These are phyloP conservation scores for Trametes sp. DNA, from an alignment of 1,284 basidiomycete species.

Conservation along the genomic window DNA sequence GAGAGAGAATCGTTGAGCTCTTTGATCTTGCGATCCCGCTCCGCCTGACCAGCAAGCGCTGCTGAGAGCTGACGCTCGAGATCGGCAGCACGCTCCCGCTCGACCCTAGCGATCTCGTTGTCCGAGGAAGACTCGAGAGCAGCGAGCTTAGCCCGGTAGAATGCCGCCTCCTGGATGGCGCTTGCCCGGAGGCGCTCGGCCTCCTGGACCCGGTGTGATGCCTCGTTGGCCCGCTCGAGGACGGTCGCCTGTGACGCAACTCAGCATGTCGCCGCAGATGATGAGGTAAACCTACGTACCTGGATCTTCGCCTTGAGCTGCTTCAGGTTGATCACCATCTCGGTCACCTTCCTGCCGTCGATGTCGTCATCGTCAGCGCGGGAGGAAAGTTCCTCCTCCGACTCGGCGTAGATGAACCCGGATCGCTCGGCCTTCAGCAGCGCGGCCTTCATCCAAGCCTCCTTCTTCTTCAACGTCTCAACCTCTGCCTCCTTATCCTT, in stretches of 20 bases:
- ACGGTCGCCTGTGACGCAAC: constrained; percentile 62
- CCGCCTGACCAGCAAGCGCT: constrained; percentile 71
- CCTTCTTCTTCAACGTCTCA: constrained; percentile 79
- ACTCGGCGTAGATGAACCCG: constrained; percentile 78
- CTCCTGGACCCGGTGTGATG: constrained; percentile 82
- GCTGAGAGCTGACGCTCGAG: constrained; percentile 83
- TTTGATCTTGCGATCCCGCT: constrained; percentile 74
- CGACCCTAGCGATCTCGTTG: constrained; percentile 69
- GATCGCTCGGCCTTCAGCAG: constrained; percentile 80
- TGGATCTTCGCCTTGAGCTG: constrained; percentile 90
- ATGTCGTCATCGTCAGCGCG: constrained; percentile 46
- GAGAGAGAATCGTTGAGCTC: constrained; percentile 79
- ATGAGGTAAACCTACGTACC: constrained; percentile 56
- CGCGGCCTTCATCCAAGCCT: constrained; percentile 89
- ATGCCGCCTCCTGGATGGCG: constrained; percentile 95
- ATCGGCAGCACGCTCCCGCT: constrained; percentile 81
- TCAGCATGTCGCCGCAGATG: constrained; percentile 2
- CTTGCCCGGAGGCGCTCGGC: constrained; percentile 82
- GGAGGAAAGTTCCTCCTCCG: constrained; percentile 49
- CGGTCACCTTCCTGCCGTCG: constrained; percentile 60
- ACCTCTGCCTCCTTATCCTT: constrained; percentile 85
- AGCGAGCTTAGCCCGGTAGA: constrained; percentile 92
- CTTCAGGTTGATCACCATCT: constrained; percentile 86
- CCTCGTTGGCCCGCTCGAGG: constrained; percentile 76
- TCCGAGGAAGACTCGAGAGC: constrained; percentile 82